Evolutionary conservation across 176 grass and related monocot species (phyloP).

Genomic region (sorghum (Sorghum bicolor)): Sorghum_bicolor_NCBIv3 NC_012871.2:73737001-73737500

Average conservation of each 20-base stretch:
- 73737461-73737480: not conserved
- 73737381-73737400: conserved; percentile 86
- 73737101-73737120: conserved; percentile 63
- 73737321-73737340: conserved; percentile 57
- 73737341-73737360: conserved; percentile 85
- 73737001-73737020: not conserved
- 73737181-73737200: not conserved
- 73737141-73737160: conserved; percentile 84
- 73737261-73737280: conserved; percentile 49
- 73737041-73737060: not conserved
- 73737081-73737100: conserved; percentile 51
- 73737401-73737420: conserved; percentile 75
- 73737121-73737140: conserved; percentile 89
- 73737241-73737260: not conserved
- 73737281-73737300: conserved; percentile 54
- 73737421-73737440: not conserved
- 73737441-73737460: not conserved
- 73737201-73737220: too few species aligned
- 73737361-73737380: conserved; percentile 83
- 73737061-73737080: conserved; percentile 56
- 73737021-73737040: not conserved
- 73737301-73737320: conserved; percentile 70
- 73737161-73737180: conserved; percentile 41
- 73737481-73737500: not conserved
- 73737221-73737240: too few species aligned